These are phyloP conservation scores for Penicillium nucicola DNA, from an alignment of 495 filamentous ascomycete genomes.

Conservation along the genomic window DNA sequence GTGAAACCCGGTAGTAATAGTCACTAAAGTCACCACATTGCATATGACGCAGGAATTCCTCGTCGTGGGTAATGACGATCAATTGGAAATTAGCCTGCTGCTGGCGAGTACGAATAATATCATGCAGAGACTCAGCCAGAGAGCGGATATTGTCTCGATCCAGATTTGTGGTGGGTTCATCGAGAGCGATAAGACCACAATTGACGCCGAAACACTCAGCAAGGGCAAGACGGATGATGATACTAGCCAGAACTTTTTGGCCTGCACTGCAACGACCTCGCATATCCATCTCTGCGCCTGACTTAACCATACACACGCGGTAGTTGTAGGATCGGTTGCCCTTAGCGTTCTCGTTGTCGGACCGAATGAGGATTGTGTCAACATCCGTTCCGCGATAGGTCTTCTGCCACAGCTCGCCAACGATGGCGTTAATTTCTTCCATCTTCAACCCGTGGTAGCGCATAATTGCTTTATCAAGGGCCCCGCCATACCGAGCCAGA, in stretches of 20 bases:
- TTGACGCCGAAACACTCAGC: constrained; percentile 97
- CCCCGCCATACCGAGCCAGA: constrained; percentile 71
- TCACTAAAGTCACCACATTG: constrained; percentile 92
- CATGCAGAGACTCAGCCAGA: constrained; percentile 77
- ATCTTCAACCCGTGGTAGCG: constrained; percentile 93
- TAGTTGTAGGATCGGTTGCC: constrained; percentile 92
- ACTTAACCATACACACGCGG: constrained; percentile 97
- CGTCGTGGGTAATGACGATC: constrained; percentile 98
- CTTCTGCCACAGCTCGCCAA: constrained; percentile 91
- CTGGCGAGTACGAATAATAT: constrained; percentile 81
- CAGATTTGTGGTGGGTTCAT: constrained; percentile 97
- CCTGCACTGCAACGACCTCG: constrained; percentile 94
- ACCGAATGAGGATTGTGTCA: constrained; percentile 91
- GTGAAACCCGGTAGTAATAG: constrained; percentile 79
- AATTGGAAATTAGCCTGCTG: constrained; percentile 93
- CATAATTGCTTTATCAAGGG: constrained; percentile 95
- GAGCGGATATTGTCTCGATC: constrained; percentile 91
- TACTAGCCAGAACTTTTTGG: constrained; percentile 92
- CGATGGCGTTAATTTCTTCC: constrained; percentile 95
- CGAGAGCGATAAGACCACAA: constrained; percentile 93
- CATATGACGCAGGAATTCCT: constrained; percentile 93
- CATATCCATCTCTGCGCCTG: constrained; percentile 99
- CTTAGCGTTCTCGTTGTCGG: constrained; percentile 72
- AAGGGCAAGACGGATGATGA: constrained; percentile 95
- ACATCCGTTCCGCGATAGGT: constrained; percentile 98